These are phyloP conservation scores for Syzygium syzygioides DNA, from an alignment of 441 rosid species.

Conservation along the genomic window DNA sequence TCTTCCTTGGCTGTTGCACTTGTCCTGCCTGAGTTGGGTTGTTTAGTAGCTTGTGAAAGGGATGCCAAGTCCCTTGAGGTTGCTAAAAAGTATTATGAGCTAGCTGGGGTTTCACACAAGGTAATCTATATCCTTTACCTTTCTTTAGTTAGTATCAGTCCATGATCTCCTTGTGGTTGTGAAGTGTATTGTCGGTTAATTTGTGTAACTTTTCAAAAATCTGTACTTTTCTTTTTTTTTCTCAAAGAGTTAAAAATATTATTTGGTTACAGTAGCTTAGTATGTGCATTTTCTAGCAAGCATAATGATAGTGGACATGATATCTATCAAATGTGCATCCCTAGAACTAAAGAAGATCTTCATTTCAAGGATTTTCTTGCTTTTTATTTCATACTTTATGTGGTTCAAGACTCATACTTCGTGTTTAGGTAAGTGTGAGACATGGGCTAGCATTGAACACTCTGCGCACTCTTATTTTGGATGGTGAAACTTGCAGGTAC, in stretches of 20 bases:
- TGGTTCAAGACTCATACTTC: slow-evolving; percentile 9
- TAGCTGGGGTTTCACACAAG: slow-evolving; percentile 79
- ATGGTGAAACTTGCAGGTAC: slow-evolving; percentile 77
- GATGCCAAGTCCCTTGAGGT: slow-evolving; percentile 64
- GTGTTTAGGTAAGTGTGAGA: slow-evolving; percentile 53
- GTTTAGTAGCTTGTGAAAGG: slow-evolving; percentile 87
- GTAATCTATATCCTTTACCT: slow-evolving; percentile 17
- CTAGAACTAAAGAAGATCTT: neutral
- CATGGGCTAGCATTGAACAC: slow-evolving; percentile 71
- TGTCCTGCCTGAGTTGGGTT: slow-evolving; percentile 67
- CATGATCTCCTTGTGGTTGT: neutral
- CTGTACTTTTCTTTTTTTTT: neutral
- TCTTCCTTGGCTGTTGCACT: slow-evolving; percentile 89
- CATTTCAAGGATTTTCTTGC: neutral
- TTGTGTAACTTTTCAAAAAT: neutral
- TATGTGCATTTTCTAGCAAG: neutral
- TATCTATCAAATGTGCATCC: neutral
- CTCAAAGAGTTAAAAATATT: neutral
- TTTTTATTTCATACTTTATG: neutral
- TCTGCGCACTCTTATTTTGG: slow-evolving; percentile 51
- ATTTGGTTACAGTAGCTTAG: neutral
- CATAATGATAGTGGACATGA: neutral
- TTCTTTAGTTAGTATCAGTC: neutral
- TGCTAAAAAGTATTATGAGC: slow-evolving; percentile 68
- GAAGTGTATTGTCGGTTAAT: neutral